A percentile compares a stretch with the other conserved stretches of the same genome.
These are phyloP conservation scores for Immersiella caudata DNA, from an alignment of 495 filamentous ascomycete genomes.

Conservation along the genomic window DNA sequence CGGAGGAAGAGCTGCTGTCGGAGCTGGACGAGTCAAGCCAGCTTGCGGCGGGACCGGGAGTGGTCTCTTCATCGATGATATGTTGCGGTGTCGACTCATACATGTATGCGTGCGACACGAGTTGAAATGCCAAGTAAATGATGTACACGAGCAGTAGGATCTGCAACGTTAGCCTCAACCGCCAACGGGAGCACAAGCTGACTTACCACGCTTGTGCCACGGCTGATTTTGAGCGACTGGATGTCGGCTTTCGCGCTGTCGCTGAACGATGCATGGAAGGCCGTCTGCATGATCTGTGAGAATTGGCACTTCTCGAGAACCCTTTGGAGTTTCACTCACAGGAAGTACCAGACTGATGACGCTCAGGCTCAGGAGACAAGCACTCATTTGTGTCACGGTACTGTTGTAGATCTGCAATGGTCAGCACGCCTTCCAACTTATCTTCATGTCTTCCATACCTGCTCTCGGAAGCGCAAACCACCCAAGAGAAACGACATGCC, in stretches of 20 bases:
- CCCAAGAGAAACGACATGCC: slow-evolving; percentile 90
- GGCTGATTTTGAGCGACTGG: slow-evolving; percentile 78
- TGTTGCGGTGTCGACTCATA: slow-evolving; percentile 88
- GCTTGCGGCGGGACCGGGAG: slow-evolving; percentile 79
- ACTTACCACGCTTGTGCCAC: slow-evolving; percentile 84
- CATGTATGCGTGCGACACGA: slow-evolving; percentile 89
- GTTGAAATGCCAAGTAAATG: slow-evolving; percentile 85
- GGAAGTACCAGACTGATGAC: slow-evolving; percentile 84
- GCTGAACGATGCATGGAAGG: slow-evolving; percentile 86
- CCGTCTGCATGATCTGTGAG: slow-evolving; percentile 57
- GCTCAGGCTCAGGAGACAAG: slow-evolving; percentile 84
- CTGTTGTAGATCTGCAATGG: slow-evolving; percentile 81
- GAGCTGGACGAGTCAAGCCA: slow-evolving; percentile 74
- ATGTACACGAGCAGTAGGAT: slow-evolving; percentile 82
- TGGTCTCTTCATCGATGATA: slow-evolving; percentile 84
- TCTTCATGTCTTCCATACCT: slow-evolving; percentile 48
- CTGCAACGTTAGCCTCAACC: slow-evolving; percentile 35
- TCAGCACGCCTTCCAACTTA: slow-evolving; percentile 24
- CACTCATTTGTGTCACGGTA: slow-evolving; percentile 93
- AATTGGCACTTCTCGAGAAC: neutral
- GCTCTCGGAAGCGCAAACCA: slow-evolving; percentile 84
- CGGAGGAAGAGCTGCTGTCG: slow-evolving; percentile 52
- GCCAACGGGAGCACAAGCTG: neutral
- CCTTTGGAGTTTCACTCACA: slow-evolving; percentile 40
- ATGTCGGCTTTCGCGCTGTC: slow-evolving; percentile 62